Base-by-base conservation (phyloP, 441 rosid species). In the Raphanus hybrid region DNA sequence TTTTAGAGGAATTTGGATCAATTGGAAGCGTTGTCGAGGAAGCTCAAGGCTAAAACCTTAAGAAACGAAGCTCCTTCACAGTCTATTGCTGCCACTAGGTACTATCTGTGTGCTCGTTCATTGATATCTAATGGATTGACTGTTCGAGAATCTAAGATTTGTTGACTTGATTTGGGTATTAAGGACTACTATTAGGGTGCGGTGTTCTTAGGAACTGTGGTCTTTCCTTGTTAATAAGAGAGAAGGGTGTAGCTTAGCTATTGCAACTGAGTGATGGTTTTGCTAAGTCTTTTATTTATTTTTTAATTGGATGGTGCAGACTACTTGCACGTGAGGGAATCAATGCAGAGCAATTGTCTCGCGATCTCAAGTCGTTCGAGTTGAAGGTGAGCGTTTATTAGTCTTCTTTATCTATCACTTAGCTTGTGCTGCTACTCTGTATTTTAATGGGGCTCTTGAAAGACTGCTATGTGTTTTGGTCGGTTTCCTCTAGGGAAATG, bases 321-420 rank as follows among this genome's bases (percentile, higher is more conserved):
- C 86, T 95, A 82, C 97, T 93, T 84, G 98, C 98, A 34, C 92
- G 98, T 18, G 98, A 95, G 83, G 99, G 99, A 82, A 89, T 95
- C 82, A 93, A 95, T 73, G 97, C 97, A 0, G 99, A 95, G 79
- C 99, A 93, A 80, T 92, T 95, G 72, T 93, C 99, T 26, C 91
- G 97, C 15, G 98, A 93, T 88, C 87, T 95, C 5, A 95, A 87
- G 82, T 95, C 99, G 67, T 93, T 95, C 78, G 98, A 95, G 80
- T 84, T 95, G 79, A 95, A 95, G 96, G 98, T 91, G 59, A 66
- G 37, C 14, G 10, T 69, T 67, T 79, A 64, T 34, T 6, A 3
- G 9, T 34, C 63, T 35, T 8, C 41, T 4, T 6, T 41, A 8
- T 6, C 67, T 11, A 16, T 74, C 23, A 48, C 35, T 67, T 60